Conservation (phyloP, 2,329 filamentous ascomycete genomes). For the Stagonosporopsis cucurbitacearum region DNA sequence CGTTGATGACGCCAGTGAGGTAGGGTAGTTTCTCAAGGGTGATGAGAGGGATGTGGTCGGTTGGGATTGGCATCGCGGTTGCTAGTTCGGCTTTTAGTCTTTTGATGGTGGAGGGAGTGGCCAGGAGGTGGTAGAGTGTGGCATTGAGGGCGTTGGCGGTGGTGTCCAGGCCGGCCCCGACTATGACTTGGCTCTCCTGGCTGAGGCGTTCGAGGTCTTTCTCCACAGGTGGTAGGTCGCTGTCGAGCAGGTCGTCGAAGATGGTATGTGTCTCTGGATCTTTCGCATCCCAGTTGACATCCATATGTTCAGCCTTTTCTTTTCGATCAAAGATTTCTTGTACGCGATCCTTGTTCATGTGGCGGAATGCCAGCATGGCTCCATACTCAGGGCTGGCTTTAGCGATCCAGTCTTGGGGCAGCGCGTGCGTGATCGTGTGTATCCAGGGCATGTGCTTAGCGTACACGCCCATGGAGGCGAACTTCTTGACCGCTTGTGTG, state of each 20-base stretch:
- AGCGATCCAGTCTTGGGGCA: slow-evolving; percentile 1
- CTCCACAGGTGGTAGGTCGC: background rate
- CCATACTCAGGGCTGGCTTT: background rate
- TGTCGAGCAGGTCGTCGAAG: slow-evolving; percentile 3
- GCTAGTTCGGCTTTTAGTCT: slow-evolving; percentile 27
- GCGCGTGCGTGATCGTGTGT: background rate
- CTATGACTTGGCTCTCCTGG: slow-evolving; percentile 1
- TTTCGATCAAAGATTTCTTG: background rate
- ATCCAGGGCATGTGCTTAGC: slow-evolving; percentile 1
- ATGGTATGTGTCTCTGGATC: background rate
- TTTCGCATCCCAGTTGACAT: background rate
- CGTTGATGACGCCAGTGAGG: slow-evolving; percentile 31
- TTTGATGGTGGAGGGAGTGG: background rate
- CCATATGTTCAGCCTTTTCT: background rate
- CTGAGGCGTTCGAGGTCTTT: background rate
- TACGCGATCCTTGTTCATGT: background rate
- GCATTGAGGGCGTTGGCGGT: slow-evolving; percentile 21
- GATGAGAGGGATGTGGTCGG: background rate
- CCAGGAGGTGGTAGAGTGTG: slow-evolving; percentile 27
- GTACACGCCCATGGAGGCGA: background rate
- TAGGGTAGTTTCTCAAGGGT: slow-evolving; percentile 35
- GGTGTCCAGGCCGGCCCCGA: slow-evolving; percentile 31
- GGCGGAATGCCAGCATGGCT: background rate
- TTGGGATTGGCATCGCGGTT: slow-evolving; percentile 18
- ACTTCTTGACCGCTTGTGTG: slow-evolving; percentile 2